Evolutionary conservation across 192 early-diverging fungal genomes (phyloP), one percentile per base, ranked within the genome.

Genomic region (Cetraspora pellucida): DNA sequence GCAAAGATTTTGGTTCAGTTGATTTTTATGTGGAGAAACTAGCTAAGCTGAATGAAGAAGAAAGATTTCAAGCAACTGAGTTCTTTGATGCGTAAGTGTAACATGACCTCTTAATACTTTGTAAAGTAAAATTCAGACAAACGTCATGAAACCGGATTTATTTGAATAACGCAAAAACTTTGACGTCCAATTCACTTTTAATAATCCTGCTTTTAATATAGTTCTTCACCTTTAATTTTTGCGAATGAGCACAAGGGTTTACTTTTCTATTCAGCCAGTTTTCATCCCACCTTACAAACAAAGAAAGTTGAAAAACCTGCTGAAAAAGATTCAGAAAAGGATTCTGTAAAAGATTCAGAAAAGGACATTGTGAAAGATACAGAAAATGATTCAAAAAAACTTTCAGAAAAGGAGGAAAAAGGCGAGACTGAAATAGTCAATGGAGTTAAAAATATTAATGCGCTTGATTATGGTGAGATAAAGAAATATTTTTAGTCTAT

Each of bases 1-100:
- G 95, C 81, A 90, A 91, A 79, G 82, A 85, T 1, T 77, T 97
- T 23, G 95, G 95, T 60, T 80, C 86, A 59, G 74, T 84, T 16
- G 80, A 81, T 16, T 28, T 85, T 19, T 10, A 10, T 21, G 37
- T 80, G 1, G 43, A 77, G 1, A 46, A 72, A 31, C 45, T 81
- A n/a, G 55, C 52, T 43, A 72, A 71, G 13, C 50, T 78, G 52
- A 49, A 68, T 25, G 66, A 79, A 50, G 78, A 78, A 28, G 72
- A 75, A 10, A 58, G 68, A 65, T 70, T 77, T 73, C 72, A 76
- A 65, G 50, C 81, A 21, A 44, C 28, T 43, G 80, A 52, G 1
- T 54, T 28, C 16, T 70, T 83, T 55, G 77, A 81, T 30, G 63
- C 43, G 81, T 84, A 78, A 50, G 75, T 54, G 9, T 66, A 27